These are phyloP conservation scores for Canariomyces notabilis DNA, from an alignment of 2,329 filamentous ascomycete genomes.

Conservation along the genomic window DNA sequence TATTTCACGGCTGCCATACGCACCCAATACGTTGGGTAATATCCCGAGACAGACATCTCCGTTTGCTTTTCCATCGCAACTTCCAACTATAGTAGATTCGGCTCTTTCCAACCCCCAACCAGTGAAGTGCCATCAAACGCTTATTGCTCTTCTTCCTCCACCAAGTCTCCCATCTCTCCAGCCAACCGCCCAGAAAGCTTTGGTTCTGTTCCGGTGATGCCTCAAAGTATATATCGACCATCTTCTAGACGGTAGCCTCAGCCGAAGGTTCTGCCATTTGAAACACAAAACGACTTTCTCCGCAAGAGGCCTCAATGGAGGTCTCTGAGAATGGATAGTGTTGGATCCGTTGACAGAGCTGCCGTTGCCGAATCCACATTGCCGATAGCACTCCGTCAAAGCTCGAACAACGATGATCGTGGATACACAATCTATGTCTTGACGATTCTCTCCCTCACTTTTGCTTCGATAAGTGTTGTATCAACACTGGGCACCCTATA, in stretches of 20 bases:
- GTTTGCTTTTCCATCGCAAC: not conserved
- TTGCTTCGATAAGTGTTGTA: slow-evolving; percentile 50
- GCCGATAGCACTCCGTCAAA: not conserved
- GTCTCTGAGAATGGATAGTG: not conserved
- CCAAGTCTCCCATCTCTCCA: too few relatives aligned
- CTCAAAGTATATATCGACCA: slow-evolving; percentile 2
- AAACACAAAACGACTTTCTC: not conserved
- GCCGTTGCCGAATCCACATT: not conserved
- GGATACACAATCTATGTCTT: slow-evolving; percentile 11
- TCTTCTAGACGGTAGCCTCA: slow-evolving; percentile 10
- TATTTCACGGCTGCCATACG: too few relatives aligned
- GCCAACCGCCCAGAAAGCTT: not conserved
- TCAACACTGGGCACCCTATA: slow-evolving; percentile 55
- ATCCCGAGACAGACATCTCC: too few relatives aligned
- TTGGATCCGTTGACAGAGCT: not conserved
- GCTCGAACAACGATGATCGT: not conserved
- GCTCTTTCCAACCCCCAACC: not conserved
- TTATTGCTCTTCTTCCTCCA: not conserved
- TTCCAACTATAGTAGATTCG: not conserved
- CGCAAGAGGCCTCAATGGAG: not conserved
- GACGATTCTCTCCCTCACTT: slow-evolving; percentile 35
- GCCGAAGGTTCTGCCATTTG: slow-evolving; percentile 11
- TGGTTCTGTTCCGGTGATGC: slow-evolving; percentile 7
- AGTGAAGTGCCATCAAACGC: not conserved
- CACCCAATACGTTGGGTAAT: too few relatives aligned